phyloP scores from a whole-genome alignment of 2,329 filamentous ascomycete species.

The Aspergillus sp. region DNA sequence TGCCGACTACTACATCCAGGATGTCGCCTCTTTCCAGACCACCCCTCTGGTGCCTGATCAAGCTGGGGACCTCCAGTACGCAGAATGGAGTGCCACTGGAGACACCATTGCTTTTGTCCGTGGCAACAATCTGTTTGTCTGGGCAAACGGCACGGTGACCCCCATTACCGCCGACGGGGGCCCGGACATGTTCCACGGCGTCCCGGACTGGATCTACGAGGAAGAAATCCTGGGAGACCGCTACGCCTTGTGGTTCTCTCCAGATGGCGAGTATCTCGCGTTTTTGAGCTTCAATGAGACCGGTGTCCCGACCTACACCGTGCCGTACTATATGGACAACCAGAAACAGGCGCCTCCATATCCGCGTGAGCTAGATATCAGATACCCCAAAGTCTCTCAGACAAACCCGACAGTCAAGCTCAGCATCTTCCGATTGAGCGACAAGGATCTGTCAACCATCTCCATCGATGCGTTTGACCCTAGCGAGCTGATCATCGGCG shows the following conservation, averaged over 20 bases:
- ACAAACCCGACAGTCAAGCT: constrained; percentile 65
- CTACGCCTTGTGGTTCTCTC: constrained; percentile 87
- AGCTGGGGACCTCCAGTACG: constrained; percentile 65
- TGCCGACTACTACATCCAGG: constrained; percentile 63
- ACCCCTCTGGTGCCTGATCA: constrained; percentile 59
- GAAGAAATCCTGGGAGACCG: constrained; percentile 73
- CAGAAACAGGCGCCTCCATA: constrained; percentile 59
- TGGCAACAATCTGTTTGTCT: constrained; percentile 63
- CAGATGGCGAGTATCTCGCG: constrained; percentile 78
- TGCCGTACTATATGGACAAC: constrained; percentile 65
- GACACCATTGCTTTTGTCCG: constrained; percentile 65
- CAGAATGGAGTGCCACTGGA: constrained; percentile 57
- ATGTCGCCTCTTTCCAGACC: constrained; percentile 50
- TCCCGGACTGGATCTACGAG: constrained; percentile 94
- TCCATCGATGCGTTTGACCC: constrained; percentile 57
- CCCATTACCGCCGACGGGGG: constrained; percentile 81
- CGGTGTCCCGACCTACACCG: constrained; percentile 62
- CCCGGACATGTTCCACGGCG: constrained; percentile 79
- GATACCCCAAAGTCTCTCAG: constrained; percentile 67
- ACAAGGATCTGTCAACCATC: constrained; percentile 45
- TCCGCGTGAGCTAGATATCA: constrained; percentile 59
- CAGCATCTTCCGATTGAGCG: constrained; percentile 55
- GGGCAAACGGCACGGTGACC: constrained; percentile 52
- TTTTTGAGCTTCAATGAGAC: constrained; percentile 84
- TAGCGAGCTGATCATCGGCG: constrained; percentile 64